Evolutionary conservation across 805 yeast species (phyloP), one percentile per base, ranked within the genome.

Genomic region (Candida takata): DNA sequence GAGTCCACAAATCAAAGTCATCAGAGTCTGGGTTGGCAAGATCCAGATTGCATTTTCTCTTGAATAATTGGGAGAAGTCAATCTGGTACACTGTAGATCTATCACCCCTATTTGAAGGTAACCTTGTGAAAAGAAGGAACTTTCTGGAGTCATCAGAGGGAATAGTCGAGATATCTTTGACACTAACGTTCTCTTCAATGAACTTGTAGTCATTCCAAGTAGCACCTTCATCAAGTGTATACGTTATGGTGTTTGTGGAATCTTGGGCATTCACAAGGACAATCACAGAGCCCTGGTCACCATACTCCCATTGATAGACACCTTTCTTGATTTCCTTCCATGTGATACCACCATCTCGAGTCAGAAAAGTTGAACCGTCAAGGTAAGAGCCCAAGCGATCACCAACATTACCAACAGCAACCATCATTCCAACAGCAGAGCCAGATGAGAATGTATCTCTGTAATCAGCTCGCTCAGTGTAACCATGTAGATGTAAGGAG

Each of bases 341-440:
- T 4, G 87, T 72, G 12, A 77, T 62, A 39, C 98, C 98, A 3
- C 92, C 98, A 60, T 92, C 97, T n/a, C 71, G 66, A 4, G 95
- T 77, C 42, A 92, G 60, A 52, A 73, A 92, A 0, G 96, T 84
- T 2, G 81, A 66, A 1, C 80, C 70, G 32, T 77, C 73, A 4
- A 69, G 65, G 27, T 56, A 44, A 8, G 72, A 60, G 5, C 58
- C 61, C 35, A 90, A 61, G 8, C 48, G 42, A 20, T 68, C 72
- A 6, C 97, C 97, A 34, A 86, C 95, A 53, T 83, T 87, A 21
- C 98, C 98, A n/a, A 83, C 75, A n/a, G 83, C 97, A 45, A 92
- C 66, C 70, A 90, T 61, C 61, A 87, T 61, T 2, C 98, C 98
- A 14, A 81, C 69, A 0, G 97, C 97, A 8, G 95, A 80, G 1